A percentile compares a stretch with the other conserved stretches of the same genome.
Conservation (phyloP, 768 basidiomycete genomes). For the Dentipellis fragilis region DNA sequence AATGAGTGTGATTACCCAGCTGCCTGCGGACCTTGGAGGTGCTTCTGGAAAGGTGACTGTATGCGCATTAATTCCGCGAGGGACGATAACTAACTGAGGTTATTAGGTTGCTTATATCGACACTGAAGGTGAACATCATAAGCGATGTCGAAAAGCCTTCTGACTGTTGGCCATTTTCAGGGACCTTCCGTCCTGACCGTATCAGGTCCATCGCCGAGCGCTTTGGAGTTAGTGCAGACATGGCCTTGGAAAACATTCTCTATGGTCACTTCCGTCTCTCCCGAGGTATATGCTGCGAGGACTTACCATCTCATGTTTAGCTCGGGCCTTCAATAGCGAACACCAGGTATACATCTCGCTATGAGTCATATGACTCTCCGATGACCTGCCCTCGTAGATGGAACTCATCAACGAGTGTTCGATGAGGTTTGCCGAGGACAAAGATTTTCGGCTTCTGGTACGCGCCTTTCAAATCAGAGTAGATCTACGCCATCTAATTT, state of each 20-base stretch:
- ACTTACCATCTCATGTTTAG: conserved; percentile 28
- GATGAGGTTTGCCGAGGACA: conserved; percentile 81
- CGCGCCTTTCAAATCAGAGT: neutral
- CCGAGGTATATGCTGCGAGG: neutral
- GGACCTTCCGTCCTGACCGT: conserved; percentile 93
- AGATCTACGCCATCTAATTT: neutral
- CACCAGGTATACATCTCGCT: conserved; percentile 51
- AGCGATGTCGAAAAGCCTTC: neutral
- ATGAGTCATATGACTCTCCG: neutral
- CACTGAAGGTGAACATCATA: conserved; percentile 53
- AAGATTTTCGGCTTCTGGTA: conserved; percentile 68
- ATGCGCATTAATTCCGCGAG: conserved; percentile 1
- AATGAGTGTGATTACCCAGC: conserved; percentile 83
- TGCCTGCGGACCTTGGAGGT: conserved; percentile 84
- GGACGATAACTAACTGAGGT: neutral
- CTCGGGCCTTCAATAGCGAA: conserved; percentile 86
- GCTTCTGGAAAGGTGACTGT: conserved; percentile 70
- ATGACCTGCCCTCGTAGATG: conserved; percentile 42
- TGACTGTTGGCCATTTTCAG: conserved; percentile 24
- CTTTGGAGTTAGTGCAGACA: conserved; percentile 84
- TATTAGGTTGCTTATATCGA: conserved; percentile 82
- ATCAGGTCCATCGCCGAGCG: conserved; percentile 86
- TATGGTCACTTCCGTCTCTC: conserved; percentile 42
- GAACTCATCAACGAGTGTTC: conserved; percentile 88
- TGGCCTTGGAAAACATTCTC: conserved; percentile 85